Conservation (phyloP, 345 rosid genomes). For the Lepidium didymum region DNA sequence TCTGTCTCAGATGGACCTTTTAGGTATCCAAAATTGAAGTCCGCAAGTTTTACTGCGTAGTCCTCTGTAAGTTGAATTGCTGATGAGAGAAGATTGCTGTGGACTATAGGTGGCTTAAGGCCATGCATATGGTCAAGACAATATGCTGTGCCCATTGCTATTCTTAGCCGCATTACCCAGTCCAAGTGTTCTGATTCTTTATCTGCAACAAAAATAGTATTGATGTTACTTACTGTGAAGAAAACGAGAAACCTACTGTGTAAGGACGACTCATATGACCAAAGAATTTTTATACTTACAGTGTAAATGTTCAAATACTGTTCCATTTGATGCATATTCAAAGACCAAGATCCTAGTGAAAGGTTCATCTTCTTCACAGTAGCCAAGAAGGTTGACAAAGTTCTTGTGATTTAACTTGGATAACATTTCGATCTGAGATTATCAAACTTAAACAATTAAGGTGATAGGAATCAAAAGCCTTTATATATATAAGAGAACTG, state of each 20-base stretch:
- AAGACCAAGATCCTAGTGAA: slow-evolving; percentile 96
- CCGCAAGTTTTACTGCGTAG: slow-evolving; percentile 66
- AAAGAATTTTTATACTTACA: slow-evolving; percentile 38
- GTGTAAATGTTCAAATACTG: slow-evolving; percentile 91
- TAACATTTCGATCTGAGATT: slow-evolving; percentile 63
- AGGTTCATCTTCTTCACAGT: slow-evolving; percentile 82
- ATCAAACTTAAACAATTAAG: background rate
- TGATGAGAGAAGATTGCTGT: slow-evolving; percentile 52
- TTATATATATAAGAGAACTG: background rate
- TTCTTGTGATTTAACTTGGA: slow-evolving; percentile 93
- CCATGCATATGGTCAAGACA: slow-evolving; percentile 94
- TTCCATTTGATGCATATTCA: slow-evolving; percentile 93
- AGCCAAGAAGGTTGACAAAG: slow-evolving; percentile 88
- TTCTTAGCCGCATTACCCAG: slow-evolving; percentile 76
- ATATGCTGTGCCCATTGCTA: slow-evolving; percentile 81
- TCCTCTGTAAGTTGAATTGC: slow-evolving; percentile 76
- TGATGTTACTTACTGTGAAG: background rate
- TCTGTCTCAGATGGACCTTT: slow-evolving; percentile 28
- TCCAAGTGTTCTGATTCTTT: slow-evolving; percentile 84
- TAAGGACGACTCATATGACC: background rate
- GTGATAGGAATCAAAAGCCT: background rate
- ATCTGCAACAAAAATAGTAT: slow-evolving; percentile 40
- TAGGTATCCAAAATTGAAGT: slow-evolving; percentile 52
- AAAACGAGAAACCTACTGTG: background rate
- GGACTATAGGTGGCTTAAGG: slow-evolving; percentile 54